Base-by-base conservation (phyloP, 2,329 filamentous ascomycete species). In the Fusarium buharicum region DNA sequence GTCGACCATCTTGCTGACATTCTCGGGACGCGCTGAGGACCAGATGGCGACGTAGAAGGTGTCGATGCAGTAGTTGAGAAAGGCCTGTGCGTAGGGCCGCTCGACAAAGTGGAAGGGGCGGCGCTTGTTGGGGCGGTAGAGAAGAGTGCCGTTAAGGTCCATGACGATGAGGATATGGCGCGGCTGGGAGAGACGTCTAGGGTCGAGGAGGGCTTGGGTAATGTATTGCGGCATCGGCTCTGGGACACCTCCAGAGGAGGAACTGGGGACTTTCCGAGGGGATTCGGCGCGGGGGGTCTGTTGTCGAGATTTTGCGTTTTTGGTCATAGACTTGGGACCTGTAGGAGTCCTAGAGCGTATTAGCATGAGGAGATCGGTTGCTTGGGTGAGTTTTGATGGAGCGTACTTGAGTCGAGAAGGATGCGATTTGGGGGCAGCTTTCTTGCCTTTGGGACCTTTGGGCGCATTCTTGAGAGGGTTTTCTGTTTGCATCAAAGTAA, bases 71-170 rank as follows among this genome's bases (percentile, higher is more conserved):
- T 93, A 92, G 24, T 82, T 71, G 4, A 98, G 78, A 74, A 99
- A 97, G 1, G 78, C 66, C 3, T 78, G 69, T 1, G 95, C 83
- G 62, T 88, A 82, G 0, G 91, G 91, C 1, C 95, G 89, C 63
- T 83, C 77, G 38, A 87, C 77, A 72, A 93, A 91, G 37, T 75
- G 73, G 10, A 79, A 82, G 7, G 77, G 76, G 2, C 70, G 72
- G 22, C 73, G 73, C 40, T 80, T 79, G 48, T 80, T 81, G 9
- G 87, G 88, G 6, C 95, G 90, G 77, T 85, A 83, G 31, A 98
- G 84, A 1, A 99, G 82, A 0, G 94, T 97, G 61, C 95, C 95
- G 75, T 98, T 99, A 33, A 99, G 85, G 76, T 99, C 95, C 60
- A 98, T 85, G 41, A 98, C 85, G 46, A 99, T 81, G 18, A 99